These are phyloP conservation scores for Cystobasidium pallidum DNA, from an alignment of 1,284 basidiomycete genomes.

Conservation along the genomic window DNA sequence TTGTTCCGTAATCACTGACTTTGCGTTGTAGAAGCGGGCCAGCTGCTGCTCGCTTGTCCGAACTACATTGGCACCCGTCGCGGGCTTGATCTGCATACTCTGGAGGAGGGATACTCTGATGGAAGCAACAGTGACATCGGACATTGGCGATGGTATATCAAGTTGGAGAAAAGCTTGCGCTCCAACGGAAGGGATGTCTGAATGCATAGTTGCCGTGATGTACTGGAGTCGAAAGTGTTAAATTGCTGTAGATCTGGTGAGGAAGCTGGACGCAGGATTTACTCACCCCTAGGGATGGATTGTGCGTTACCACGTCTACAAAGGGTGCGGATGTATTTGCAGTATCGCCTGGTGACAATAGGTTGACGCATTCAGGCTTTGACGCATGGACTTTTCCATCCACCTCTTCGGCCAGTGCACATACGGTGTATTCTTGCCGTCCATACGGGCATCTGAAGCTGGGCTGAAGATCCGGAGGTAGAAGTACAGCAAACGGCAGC, in stretches of 20 bases:
- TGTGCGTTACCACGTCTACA: background rate
- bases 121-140: background rate
- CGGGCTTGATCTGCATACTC: background rate
- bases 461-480: slow-evolving; percentile 8
- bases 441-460: slow-evolving; percentile 11
- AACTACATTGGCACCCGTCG: background rate
- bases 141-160: background rate
- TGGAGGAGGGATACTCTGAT: background rate
- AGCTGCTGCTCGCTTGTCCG: slow-evolving; percentile 6
- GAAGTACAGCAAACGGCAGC: slow-evolving; percentile 5
- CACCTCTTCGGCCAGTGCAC: background rate
- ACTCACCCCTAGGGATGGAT: background rate
- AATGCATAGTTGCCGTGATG: slow-evolving; percentile 2
- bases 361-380: background rate
- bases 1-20: background rate
- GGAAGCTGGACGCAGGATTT: background rate
- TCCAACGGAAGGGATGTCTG: background rate
- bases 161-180: slow-evolving; percentile 8
- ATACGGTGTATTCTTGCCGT: background rate
- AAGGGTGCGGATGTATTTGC: background rate
- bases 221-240: background rate
- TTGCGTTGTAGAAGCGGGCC: background rate
- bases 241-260: background rate
- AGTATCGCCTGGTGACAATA: background rate
- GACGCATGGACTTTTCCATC: background rate